These are phyloP conservation scores for Primulina huaijiensis DNA, from an alignment of 257 asterid genomes.

Conservation along the genomic window DNA sequence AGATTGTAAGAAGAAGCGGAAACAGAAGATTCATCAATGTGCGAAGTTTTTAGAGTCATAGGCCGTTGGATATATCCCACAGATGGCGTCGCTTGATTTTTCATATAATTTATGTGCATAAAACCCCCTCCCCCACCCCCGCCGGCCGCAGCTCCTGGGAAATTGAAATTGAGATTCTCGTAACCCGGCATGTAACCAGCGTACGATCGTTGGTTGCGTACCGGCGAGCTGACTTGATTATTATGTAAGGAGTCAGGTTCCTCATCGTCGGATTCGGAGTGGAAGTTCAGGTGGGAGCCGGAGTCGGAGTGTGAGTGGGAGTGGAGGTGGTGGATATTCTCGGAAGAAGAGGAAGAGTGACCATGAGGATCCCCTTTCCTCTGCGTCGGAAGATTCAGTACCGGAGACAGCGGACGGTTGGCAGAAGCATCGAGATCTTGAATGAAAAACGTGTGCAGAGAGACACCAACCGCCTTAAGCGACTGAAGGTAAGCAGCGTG, in stretches of 20 bases:
- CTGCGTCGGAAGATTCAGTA: slow-evolving; percentile 53
- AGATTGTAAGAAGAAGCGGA: slow-evolving; percentile 43
- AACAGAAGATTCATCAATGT: slow-evolving; percentile 53
- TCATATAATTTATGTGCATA: slow-evolving; percentile 71
- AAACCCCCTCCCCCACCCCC: slow-evolving; percentile 44
- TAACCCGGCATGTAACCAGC: slow-evolving; percentile 41
- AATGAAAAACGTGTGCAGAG: slow-evolving; percentile 65
- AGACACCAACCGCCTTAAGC: slow-evolving; percentile 58
- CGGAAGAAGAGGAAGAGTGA: slow-evolving; percentile 40
- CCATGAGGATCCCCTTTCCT: slow-evolving; percentile 48
- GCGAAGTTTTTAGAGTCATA: slow-evolving; percentile 53
- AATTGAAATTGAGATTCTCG: slow-evolving; percentile 35
- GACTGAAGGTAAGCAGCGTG: slow-evolving; percentile 73
- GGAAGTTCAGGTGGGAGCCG: slow-evolving; percentile 80
- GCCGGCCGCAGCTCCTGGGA: slow-evolving; percentile 12
- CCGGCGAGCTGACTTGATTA: slow-evolving; percentile 34
- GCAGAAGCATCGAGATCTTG: slow-evolving; percentile 42
- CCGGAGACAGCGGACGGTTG: slow-evolving; percentile 47
- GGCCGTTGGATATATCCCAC: slow-evolving; percentile 72
- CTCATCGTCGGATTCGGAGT: slow-evolving; percentile 56
- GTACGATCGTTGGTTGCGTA: slow-evolving; percentile 33
- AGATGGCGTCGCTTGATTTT: slow-evolving; percentile 65
- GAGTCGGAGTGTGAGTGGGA: slow-evolving; percentile 55
- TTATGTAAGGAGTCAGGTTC: slow-evolving; percentile 55
- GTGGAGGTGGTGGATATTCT: slow-evolving; percentile 36